phyloP scores from a whole-genome alignment of 768 basidiomycete species.

The Galerina sulciceps region DNA sequence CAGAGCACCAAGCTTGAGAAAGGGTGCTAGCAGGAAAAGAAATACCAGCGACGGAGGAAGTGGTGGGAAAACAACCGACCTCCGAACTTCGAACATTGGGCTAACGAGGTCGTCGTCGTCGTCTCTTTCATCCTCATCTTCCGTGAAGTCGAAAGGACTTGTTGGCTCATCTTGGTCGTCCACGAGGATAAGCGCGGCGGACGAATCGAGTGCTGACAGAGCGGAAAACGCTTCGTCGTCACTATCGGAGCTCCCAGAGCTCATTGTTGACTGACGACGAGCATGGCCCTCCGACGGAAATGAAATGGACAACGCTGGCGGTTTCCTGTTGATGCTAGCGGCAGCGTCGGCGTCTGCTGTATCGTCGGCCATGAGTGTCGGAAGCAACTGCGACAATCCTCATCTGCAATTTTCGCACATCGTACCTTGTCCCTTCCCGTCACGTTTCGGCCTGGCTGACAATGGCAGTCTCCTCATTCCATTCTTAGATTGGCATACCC shows the following conservation, averaged over 20 bases:
- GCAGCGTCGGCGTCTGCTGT: slow-evolving; percentile 12
- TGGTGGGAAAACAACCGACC: slow-evolving; percentile 47
- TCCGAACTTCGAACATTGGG: slow-evolving; percentile 46
- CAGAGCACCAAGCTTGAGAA: slow-evolving; percentile 73
- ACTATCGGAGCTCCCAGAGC: slow-evolving; percentile 28
- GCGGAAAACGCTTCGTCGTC: slow-evolving; percentile 28
- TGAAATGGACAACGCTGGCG: slow-evolving; percentile 16
- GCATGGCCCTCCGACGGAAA: slow-evolving; percentile 12
- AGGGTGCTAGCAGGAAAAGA: slow-evolving; percentile 71
- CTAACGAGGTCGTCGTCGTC: slow-evolving; percentile 55
- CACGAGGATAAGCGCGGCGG: slow-evolving; percentile 67
- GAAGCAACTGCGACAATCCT: slow-evolving; percentile 17
- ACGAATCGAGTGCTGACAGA: slow-evolving; percentile 38
- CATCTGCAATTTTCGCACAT: not conserved
- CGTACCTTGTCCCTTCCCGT: slow-evolving; percentile 1
- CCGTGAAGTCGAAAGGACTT: slow-evolving; percentile 40
- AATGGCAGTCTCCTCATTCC: no score
- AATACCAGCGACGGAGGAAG: slow-evolving; percentile 63
- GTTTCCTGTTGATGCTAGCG: slow-evolving; percentile 14
- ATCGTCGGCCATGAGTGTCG: slow-evolving; percentile 21
- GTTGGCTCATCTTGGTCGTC: slow-evolving; percentile 57
- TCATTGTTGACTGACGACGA: slow-evolving; percentile 21
- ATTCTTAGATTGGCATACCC: no score
- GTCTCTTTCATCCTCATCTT: slow-evolving; percentile 35
- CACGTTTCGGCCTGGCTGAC: no score